Evolutionary conservation across 1,139 yeast genomes (phyloP).

Genomic region (Taiozyma onychis): DNA sequence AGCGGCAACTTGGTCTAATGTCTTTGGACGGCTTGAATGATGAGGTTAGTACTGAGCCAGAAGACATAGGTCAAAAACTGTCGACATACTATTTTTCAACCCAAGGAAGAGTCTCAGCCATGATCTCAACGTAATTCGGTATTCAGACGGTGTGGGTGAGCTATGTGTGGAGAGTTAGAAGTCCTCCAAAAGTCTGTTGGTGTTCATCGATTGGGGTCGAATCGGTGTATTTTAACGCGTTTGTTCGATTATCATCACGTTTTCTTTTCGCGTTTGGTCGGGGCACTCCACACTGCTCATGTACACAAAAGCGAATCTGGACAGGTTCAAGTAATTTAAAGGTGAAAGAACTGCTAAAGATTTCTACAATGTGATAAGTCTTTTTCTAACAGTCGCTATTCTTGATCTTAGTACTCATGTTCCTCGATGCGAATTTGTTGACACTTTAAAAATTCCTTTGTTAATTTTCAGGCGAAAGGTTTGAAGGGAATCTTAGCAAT

Average conservation of each 20-base stretch:
- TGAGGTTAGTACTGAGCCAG: slow-evolving; percentile 2
- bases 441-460: too few species aligned
- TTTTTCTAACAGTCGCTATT: too few species aligned
- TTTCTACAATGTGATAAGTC: too few species aligned
- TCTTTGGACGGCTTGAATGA: slow-evolving; percentile 46
- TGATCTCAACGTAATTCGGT: background rate
- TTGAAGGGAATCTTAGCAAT: too few species aligned
- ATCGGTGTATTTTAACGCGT: background rate
- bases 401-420: too few species aligned
- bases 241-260: background rate
- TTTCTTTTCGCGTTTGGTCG: background rate
- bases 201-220: background rate
- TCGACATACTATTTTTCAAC: slow-evolving; percentile 21
- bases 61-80: background rate
- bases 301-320: too few species aligned
- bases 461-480: too few species aligned
- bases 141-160: background rate
- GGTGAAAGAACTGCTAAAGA: too few species aligned
- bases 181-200: background rate
- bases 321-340: background rate
- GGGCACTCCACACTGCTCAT: background rate
- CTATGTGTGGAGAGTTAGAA: background rate
- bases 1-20: slow-evolving; percentile 79
- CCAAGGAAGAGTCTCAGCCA: slow-evolving; percentile 19
- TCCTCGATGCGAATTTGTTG: too few species aligned